Percentiles rank a stretch among this genome's conserved stretches.
These are phyloP conservation scores for Podaxis sp. DNA, from an alignment of 768 basidiomycete species.

Conservation along the genomic window DNA sequence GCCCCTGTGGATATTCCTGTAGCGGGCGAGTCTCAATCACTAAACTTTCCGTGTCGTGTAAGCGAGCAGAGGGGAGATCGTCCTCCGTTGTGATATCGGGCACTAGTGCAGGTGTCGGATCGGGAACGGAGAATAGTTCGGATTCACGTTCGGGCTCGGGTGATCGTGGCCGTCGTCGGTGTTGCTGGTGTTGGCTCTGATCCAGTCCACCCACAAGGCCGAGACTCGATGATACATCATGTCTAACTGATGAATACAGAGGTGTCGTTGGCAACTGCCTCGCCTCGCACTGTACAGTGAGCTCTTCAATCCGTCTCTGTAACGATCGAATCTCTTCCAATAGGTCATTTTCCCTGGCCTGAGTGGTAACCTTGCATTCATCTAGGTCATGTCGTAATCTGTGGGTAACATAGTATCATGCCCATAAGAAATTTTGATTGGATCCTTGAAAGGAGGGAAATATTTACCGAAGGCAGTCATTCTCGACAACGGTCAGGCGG, in stretches of 20 bases:
- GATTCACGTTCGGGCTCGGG: neutral
- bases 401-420: neutral
- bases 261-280: neutral
- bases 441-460: neutral
- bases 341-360: conserved; percentile 33
- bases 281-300: neutral
- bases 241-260: neutral
- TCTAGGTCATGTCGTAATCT: conserved; percentile 34
- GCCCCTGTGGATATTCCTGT: neutral
- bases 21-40: neutral
- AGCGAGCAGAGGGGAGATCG: neutral
- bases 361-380: conserved; percentile 20
- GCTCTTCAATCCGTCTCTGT: conserved; percentile 11
- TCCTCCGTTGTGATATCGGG: neutral
- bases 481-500: conserved; percentile 26
- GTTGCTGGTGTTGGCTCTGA: neutral
- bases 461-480: conserved; percentile 34
- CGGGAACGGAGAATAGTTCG: neutral
- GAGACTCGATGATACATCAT: neutral
- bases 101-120: neutral
- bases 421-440: conserved; percentile 2
- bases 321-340: conserved; percentile 27
- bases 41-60: neutral
- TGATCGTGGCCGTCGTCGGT: neutral
- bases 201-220: neutral